Evolutionary conservation across 257 asterid species (phyloP).

Genomic region (Nicotiana sylvestris): DNA sequence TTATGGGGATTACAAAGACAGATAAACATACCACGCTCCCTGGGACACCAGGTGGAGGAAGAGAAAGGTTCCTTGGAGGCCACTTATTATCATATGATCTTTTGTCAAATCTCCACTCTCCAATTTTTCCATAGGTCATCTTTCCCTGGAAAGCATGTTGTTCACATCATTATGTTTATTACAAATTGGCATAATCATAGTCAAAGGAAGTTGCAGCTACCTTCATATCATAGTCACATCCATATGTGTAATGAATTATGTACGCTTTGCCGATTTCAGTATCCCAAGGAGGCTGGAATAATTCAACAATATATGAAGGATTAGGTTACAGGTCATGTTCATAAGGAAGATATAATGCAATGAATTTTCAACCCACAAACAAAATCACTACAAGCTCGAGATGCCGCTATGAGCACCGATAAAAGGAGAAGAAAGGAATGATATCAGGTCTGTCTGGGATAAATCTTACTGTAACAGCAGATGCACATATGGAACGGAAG

Average conservation of each 20-base stretch:
- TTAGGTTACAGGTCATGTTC: slow-evolving; percentile 1
- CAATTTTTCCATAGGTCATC: slow-evolving; percentile 80
- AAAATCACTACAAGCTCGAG: not conserved
- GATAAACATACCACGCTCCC: slow-evolving; percentile 74
- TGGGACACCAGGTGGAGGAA: slow-evolving; percentile 95
- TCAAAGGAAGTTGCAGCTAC: slow-evolving; percentile 27
- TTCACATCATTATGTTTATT: slow-evolving; percentile 6
- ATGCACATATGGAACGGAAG: not conserved
- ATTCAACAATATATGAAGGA: slow-evolving; percentile 11
- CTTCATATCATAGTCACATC: slow-evolving; percentile 87
- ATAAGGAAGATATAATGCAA: not conserved
- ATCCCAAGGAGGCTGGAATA: slow-evolving; percentile 93
- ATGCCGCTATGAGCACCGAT: not conserved
- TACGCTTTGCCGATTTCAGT: slow-evolving; percentile 60
- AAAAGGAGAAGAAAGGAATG: not conserved
- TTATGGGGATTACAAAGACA: not conserved
- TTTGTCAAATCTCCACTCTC: slow-evolving; percentile 98
- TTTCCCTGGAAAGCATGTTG: slow-evolving; percentile 49
- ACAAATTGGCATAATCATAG: not conserved
- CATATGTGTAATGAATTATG: slow-evolving; percentile 90
- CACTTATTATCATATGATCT: slow-evolving; percentile 58
- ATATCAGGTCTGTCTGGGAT: not conserved
- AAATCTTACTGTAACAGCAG: not conserved
- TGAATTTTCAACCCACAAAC: not conserved
- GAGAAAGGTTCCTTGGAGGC: slow-evolving; percentile 79